Base-by-base conservation (phyloP, 495 filamentous ascomycete species). In the Podospora comata region DNA sequence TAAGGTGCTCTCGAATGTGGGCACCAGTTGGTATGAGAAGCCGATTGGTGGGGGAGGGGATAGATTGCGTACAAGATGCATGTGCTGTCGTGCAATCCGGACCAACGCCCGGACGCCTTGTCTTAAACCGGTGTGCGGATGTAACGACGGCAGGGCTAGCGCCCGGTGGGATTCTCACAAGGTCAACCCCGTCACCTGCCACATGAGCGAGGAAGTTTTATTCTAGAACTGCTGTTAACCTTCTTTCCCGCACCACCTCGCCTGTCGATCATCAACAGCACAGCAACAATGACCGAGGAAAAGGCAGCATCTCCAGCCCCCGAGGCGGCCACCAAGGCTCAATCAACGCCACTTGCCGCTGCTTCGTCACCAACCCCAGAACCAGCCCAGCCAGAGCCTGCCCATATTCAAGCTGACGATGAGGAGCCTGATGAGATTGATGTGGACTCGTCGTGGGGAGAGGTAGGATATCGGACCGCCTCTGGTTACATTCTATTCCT, bases 61-160 rank as follows among this genome's bases (percentile, higher is more conserved):
- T 16, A 48, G 13, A 48, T 48, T 48, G 39, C 39, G 13, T 48
- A 48, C 39, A 13, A 48, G 39, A 48, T 48, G 39, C 39, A 48
- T 48, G 39, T 48, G 39, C 39, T 48, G 39, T 48, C 23, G 55
- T 19, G 23, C 55, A 58, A 26, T 58, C n/a, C 18, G 23, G 55
- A 26, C 55, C 55, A 58, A 58, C 55, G 23, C n/a, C 23, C 55
- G 55, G n/a, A 58, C 55, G 6, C n/a, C 55, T 26, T 20, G n/a
- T 58, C 55, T 26, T 58, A 26, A 58, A 20, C 23, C n/a, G n/a
- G 55, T 58, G 6, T 19, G 55, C 55, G 55, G 23, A 58, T 58
- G 55, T 58, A 58, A 58, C 55, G 55, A 20, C 55, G 55, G 55
- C 55, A 19, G 55, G 55, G 13, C 23, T 58, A 58, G 55, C 55